Conservation (phyloP, 352 stramenopile species). For the Globisporangium cederbergense region DNA sequence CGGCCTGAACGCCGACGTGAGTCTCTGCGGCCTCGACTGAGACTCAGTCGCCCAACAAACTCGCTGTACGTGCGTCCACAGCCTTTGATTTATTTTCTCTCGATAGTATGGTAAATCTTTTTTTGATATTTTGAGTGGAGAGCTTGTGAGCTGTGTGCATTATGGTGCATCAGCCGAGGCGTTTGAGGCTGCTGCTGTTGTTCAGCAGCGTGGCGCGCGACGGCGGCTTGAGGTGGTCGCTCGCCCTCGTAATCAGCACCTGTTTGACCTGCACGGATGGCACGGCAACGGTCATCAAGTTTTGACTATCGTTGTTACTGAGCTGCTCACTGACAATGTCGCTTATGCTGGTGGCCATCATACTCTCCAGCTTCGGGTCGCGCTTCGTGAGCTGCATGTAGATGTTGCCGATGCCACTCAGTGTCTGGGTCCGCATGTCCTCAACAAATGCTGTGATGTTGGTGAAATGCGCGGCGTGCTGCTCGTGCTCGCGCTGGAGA, state of each 20-base stretch:
- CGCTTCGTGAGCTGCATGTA: conserved; percentile 48
- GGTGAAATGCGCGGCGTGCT: conserved; percentile 19
- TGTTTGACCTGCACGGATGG: conserved; percentile 15
- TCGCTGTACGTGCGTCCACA: background rate
- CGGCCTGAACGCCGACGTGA: conserved; percentile 72
- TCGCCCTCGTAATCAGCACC: conserved; percentile 8
- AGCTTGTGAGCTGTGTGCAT: background rate
- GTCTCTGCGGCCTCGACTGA: conserved; percentile 78
- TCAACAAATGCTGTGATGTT: conserved; percentile 27
- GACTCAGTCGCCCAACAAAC: no score
- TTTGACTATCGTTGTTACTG: background rate
- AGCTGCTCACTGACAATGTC: conserved; percentile 27
- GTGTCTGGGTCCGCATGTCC: conserved; percentile 44
- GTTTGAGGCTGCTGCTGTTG: conserved; percentile 17
- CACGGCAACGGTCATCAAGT: background rate
- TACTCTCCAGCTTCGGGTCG: conserved; percentile 33
- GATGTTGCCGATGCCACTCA: conserved; percentile 56
- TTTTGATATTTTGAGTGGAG: background rate
- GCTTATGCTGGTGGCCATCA: conserved; percentile 32
- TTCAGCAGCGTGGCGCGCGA: background rate
- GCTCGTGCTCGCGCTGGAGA: conserved; percentile 41
- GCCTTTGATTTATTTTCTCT: background rate
- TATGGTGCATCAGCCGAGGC: background rate
- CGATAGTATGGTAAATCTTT: no score
- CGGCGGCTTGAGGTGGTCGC: background rate